Evolutionary conservation across 164 flowering plant species (phyloP).

Genomic region (Piper longum): DNA sequence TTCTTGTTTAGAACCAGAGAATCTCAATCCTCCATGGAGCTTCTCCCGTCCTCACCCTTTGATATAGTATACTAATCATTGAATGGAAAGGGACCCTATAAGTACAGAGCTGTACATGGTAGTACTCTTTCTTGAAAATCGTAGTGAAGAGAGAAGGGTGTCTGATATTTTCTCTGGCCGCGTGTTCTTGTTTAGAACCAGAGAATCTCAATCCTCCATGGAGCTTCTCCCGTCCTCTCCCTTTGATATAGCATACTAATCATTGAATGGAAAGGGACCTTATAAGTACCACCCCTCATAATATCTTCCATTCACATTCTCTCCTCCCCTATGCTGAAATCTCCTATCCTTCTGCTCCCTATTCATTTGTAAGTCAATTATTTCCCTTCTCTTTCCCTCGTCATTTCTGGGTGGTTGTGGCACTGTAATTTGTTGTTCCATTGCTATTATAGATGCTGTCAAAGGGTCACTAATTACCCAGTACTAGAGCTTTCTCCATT

Average conservation of each 20-base stretch:
- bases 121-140: too few species aligned
- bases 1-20: conserved; percentile 1
- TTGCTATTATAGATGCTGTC: too few species aligned
- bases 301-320: background rate
- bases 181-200: conserved; percentile 1
- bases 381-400: background rate
- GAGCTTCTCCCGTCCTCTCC: background rate
- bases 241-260: background rate
- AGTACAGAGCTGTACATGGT: background rate
- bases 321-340: background rate
- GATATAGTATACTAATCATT: background rate
- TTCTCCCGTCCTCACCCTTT: background rate
- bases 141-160: too few species aligned
- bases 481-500: too few species aligned
- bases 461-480: too few species aligned
- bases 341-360: background rate
- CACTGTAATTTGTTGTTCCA: too few species aligned
- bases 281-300: background rate
- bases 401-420: background rate
- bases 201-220: conserved; percentile 2
- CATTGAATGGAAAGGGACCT: background rate
- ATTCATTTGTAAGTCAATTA: background rate
- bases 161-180: too few species aligned
- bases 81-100: background rate
- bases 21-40: conserved; percentile 1